A percentile compares a stretch with the other conserved stretches of the same genome.
Conservation (phyloP, 2,329 filamentous ascomycete species). For the Nigrospora osmanthi region DNA sequence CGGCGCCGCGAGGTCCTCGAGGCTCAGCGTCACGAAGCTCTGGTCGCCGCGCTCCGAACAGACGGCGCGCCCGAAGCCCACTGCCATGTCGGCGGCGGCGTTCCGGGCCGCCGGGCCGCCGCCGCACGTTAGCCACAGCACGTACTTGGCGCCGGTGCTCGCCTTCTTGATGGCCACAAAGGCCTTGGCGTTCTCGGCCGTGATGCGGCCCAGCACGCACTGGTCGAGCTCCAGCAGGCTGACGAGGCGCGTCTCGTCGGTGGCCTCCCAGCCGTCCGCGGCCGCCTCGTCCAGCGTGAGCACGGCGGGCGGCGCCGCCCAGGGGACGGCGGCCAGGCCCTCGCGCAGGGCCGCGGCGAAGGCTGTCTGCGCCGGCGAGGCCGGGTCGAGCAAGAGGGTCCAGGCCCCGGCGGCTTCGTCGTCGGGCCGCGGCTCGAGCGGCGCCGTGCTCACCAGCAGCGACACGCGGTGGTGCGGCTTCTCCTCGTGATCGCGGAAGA, state of each 20-base stretch:
- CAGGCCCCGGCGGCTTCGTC: not conserved
- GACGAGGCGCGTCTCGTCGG: not conserved
- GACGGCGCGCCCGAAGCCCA: slow-evolving; percentile 15
- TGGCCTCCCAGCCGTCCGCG: not conserved
- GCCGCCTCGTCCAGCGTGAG: not conserved
- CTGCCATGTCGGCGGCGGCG: slow-evolving; percentile 11
- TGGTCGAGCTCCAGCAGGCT: not conserved
- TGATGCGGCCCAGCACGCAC: not conserved
- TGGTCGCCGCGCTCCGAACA: slow-evolving; percentile 12
- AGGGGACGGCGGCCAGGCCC: not conserved
- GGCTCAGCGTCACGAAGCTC: not conserved
- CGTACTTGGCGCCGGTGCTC: slow-evolving; percentile 5
- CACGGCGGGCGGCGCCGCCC: not conserved
- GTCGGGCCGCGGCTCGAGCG: not conserved
- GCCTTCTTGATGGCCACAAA: slow-evolving; percentile 10
- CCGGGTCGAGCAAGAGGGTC: not conserved
- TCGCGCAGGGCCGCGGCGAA: not conserved
- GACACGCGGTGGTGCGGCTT: slow-evolving; percentile 1
- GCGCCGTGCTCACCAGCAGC: not conserved
- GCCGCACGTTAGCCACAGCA: slow-evolving; percentile 13
- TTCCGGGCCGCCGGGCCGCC: slow-evolving; percentile 11
- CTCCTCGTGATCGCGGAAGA: slow-evolving; percentile 1
- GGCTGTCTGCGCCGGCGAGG: not conserved
- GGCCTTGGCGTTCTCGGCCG: not conserved
- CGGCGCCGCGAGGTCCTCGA: not conserved